phyloP scores from a whole-genome alignment of 495 filamentous ascomycete genomes.

The Acidomyces sp. region DNA sequence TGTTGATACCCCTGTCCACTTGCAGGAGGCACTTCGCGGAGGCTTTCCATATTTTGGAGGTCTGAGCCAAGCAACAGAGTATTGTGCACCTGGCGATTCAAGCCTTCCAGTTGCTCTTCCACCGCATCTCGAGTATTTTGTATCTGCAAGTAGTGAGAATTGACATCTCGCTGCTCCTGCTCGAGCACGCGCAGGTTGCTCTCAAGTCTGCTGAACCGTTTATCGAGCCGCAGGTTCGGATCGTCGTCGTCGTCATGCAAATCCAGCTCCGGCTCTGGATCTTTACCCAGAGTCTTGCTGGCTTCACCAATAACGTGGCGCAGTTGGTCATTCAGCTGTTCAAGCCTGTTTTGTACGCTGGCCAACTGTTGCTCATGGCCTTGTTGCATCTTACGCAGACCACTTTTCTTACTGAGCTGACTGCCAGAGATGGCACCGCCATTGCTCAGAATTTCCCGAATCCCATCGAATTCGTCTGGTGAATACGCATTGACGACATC shows the following conservation, averaged over 20 bases:
- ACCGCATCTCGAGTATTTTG: slow-evolving; percentile 19
- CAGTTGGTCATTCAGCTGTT: slow-evolving; percentile 57
- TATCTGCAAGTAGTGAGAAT: slow-evolving; percentile 5
- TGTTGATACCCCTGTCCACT: slow-evolving; percentile 16
- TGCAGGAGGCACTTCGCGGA: slow-evolving; percentile 13
- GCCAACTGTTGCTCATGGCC: slow-evolving; percentile 34
- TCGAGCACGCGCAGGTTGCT: slow-evolving; percentile 16
- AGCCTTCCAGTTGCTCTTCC: slow-evolving; percentile 23
- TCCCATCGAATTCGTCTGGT: slow-evolving; percentile 51
- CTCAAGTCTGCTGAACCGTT: slow-evolving; percentile 7
- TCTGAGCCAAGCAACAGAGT: slow-evolving; percentile 18
- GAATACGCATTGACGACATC: slow-evolving; percentile 72
- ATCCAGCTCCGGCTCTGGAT: slow-evolving; percentile 30
- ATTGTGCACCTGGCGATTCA: slow-evolving; percentile 25
- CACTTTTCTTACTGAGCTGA: slow-evolving; percentile 6
- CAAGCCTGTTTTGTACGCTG: slow-evolving; percentile 50
- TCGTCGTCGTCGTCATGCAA: slow-evolving; percentile 32
- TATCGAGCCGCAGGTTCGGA: slow-evolving; percentile 29
- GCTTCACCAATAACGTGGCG: slow-evolving; percentile 52
- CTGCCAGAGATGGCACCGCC: slow-evolving; percentile 11
- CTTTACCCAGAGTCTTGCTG: slow-evolving; percentile 20
- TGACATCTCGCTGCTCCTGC: slow-evolving; percentile 16
- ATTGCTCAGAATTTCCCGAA: slow-evolving; percentile 27
- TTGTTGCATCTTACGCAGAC: slow-evolving; percentile 23
- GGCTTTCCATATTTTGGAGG: slow-evolving; percentile 5